These are phyloP conservation scores for Colletotrichum lindemuthianum DNA, from an alignment of 2,329 filamentous ascomycete genomes.

Conservation along the genomic window DNA sequence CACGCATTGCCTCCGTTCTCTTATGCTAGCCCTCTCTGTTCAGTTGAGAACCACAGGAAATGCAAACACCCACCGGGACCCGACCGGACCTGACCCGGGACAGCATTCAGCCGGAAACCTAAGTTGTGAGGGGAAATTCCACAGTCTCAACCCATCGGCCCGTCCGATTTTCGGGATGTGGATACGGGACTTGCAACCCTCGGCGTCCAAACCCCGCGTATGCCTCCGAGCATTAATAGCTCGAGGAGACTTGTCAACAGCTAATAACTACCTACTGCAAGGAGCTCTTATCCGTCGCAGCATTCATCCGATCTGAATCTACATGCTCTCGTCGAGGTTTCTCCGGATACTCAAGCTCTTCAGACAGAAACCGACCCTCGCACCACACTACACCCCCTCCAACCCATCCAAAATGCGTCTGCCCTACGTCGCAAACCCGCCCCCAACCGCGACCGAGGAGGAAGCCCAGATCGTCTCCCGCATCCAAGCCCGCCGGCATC, in stretches of 20 bases:
- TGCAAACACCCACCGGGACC: constrained; percentile 1
- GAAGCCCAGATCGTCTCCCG: constrained; percentile 69
- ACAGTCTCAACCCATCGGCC: constrained; percentile 13
- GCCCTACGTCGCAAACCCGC: constrained; percentile 69
- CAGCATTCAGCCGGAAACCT: constrained; percentile 31
- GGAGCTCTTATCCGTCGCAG: no score
- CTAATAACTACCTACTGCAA: neutral
- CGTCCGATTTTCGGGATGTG: constrained; percentile 32
- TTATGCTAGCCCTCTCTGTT: constrained; percentile 1
- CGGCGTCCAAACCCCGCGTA: constrained; percentile 22
- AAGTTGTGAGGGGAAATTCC: constrained; percentile 8
- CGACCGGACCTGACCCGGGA: constrained; percentile 19
- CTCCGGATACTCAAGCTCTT: neutral
- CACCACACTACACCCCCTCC: neutral
- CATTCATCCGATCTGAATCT: neutral
- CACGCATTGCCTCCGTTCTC: neutral
- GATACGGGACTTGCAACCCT: constrained; percentile 30
- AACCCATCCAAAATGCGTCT: constrained; percentile 66
- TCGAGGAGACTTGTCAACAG: neutral
- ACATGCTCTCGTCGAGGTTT: constrained; percentile 14
- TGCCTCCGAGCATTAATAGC: constrained; percentile 16
- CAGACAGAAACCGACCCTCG: neutral
- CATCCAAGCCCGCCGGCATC: constrained; percentile 71
- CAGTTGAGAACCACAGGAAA: neutral
- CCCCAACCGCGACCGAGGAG: constrained; percentile 53